Conservation (phyloP, 352 stramenopile genomes). For the Phytophthora idaei region DNA sequence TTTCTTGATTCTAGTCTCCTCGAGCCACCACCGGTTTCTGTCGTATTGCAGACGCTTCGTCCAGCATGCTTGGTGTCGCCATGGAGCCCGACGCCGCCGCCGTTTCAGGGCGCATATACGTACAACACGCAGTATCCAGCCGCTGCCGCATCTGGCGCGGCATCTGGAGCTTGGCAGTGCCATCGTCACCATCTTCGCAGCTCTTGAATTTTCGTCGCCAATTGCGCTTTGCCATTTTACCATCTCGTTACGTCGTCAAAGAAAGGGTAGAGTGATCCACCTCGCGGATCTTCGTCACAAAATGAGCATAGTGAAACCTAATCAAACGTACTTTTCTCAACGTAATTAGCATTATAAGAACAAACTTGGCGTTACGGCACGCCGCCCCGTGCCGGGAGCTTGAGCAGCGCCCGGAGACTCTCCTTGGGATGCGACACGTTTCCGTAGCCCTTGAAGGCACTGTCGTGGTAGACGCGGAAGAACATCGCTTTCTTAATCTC, state of each 20-base stretch:
- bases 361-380: conserved; percentile 28
- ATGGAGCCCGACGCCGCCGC: not conserved
- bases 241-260: conserved; percentile 33
- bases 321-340: conserved; percentile 14
- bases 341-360: conserved; percentile 25
- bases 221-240: conserved; percentile 24
- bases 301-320: not conserved
- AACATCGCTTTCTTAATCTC: conserved; percentile 74
- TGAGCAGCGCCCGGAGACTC: conserved; percentile 62
- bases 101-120: conserved; percentile 14
- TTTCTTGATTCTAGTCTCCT: conserved; percentile 6
- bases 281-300: not conserved
- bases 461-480: conserved; percentile 76
- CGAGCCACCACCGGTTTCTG: not conserved
- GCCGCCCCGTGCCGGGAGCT: conserved; percentile 27
- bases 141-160: conserved; percentile 19
- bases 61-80: conserved; percentile 3
- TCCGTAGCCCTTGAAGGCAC: conserved; percentile 78
- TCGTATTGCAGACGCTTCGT: not conserved
- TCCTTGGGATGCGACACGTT: conserved; percentile 73
- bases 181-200: conserved; percentile 12
- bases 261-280: conserved; percentile 16
- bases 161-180: conserved; percentile 21
- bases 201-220: conserved; percentile 23
- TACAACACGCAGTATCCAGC: conserved; percentile 25